Conservation (phyloP, 257 asterid genomes). For the Catharanthus roseus region DNA sequence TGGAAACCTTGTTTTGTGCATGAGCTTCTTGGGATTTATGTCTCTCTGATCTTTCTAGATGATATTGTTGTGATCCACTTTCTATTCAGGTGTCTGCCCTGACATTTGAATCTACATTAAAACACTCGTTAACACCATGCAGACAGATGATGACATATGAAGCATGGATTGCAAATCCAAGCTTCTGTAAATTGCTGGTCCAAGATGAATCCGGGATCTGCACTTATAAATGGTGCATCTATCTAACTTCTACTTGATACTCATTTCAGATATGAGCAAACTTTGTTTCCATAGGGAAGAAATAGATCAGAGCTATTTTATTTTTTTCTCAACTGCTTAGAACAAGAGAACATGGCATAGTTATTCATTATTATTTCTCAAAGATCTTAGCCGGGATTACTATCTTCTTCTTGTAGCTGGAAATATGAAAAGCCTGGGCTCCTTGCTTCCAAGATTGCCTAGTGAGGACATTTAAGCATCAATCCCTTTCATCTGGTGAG, state of each 20-base stretch:
- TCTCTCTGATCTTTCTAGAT: neutral
- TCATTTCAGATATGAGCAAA: neutral
- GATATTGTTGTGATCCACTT: neutral
- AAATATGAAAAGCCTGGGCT: slow-evolving; percentile 86
- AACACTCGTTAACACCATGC: slow-evolving; percentile 7
- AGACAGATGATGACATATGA: slow-evolving; percentile 86
- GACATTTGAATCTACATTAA: neutral
- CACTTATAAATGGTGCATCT: slow-evolving; percentile 76
- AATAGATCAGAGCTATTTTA: neutral
- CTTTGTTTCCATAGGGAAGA: slow-evolving; percentile 1
- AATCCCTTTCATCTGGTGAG: slow-evolving; percentile 25
- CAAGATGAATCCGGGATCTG: slow-evolving; percentile 63
- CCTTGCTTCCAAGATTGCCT: slow-evolving; percentile 87
- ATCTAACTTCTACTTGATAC: neutral
- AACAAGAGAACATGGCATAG: neutral
- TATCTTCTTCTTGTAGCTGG: slow-evolving; percentile 63
- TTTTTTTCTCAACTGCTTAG: neutral
- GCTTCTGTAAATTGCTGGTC: slow-evolving; percentile 64
- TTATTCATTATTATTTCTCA: neutral
- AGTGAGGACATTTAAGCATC: slow-evolving; percentile 36
- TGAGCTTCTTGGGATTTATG: neutral
- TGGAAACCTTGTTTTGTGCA: neutral
- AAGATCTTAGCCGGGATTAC: slow-evolving; percentile 2
- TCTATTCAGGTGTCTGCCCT: neutral
- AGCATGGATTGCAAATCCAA: slow-evolving; percentile 79